Conservation (phyloP, 208 protist genomes). For the Wallacemonas collosoma region DNA sequence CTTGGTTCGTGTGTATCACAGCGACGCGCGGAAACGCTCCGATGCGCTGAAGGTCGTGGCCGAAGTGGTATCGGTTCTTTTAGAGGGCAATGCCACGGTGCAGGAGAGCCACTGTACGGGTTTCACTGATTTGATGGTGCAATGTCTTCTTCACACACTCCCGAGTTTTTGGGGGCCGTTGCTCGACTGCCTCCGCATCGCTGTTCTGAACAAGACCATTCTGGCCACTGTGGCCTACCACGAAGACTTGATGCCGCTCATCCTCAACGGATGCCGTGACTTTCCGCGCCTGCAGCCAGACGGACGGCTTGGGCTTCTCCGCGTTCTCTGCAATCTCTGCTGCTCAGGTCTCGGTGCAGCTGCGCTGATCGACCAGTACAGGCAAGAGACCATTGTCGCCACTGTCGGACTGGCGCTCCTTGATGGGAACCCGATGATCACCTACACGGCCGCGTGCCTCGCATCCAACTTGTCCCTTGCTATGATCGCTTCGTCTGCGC, state of each 20-base stretch:
- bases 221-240: slow-evolving; percentile 53
- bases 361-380: slow-evolving; percentile 42
- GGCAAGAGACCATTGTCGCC: slow-evolving; percentile 55
- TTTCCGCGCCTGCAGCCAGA: slow-evolving; percentile 62
- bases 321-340: slow-evolving; percentile 75
- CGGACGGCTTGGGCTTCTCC: slow-evolving; percentile 61
- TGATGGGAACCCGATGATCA: slow-evolving; percentile 50
- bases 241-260: slow-evolving; percentile 36
- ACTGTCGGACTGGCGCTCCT: slow-evolving; percentile 60
- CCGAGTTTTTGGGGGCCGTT: slow-evolving; percentile 63
- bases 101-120: slow-evolving; percentile 28
- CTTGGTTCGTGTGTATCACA: slow-evolving; percentile 36
- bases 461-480: slow-evolving; percentile 60
- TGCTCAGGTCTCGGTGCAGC: slow-evolving; percentile 55
- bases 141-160: slow-evolving; percentile 45
- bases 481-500: slow-evolving; percentile 35
- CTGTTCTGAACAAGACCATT: slow-evolving; percentile 64
- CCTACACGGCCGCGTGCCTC: slow-evolving; percentile 77
- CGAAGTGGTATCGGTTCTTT: slow-evolving; percentile 26
- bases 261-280: slow-evolving; percentile 48
- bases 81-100: slow-evolving; percentile 40
- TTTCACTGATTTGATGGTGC: slow-evolving; percentile 52
- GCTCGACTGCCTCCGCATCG: slow-evolving; percentile 72
- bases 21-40: slow-evolving; percentile 25
- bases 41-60: slow-evolving; percentile 27